Conservation (phyloP, 768 basidiomycete species). For the Trichaptum fuscoviolaceum region DNA sequence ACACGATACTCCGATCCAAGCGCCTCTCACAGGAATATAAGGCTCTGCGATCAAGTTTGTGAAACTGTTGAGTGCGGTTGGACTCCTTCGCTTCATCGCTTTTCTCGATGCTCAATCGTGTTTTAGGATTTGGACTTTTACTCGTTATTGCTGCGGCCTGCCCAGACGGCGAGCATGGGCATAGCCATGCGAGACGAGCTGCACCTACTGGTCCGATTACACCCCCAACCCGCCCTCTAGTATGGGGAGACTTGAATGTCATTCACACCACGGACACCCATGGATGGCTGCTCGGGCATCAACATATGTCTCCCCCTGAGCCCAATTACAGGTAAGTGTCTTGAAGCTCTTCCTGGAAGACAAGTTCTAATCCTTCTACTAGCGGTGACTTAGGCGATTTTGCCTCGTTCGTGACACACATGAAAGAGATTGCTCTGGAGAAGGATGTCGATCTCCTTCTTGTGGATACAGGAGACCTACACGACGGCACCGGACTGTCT, state of each 20-base stretch:
- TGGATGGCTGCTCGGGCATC: constrained; percentile 82
- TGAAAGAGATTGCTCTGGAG: constrained; percentile 70
- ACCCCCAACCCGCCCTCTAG: constrained; percentile 59
- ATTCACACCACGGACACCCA: constrained; percentile 84
- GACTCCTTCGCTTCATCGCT: background rate
- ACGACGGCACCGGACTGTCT: constrained; percentile 74
- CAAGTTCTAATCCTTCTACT: background rate
- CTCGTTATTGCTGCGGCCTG: constrained; percentile 12
- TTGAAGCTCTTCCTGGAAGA: background rate
- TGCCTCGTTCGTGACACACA: constrained; percentile 77
- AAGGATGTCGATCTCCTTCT: constrained; percentile 80
- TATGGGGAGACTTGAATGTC: constrained; percentile 89
- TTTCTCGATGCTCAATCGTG: background rate
- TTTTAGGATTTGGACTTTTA: background rate
- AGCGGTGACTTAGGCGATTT: constrained; percentile 76
- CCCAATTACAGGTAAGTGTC: constrained; percentile 59
- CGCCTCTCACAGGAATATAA: background rate
- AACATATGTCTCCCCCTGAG: constrained; percentile 65
- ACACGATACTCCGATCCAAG: background rate
- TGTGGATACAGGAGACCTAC: constrained; percentile 76
- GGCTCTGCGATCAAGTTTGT: too few relatives aligned
- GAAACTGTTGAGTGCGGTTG: too few relatives aligned
- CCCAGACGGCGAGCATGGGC: constrained; percentile 24
- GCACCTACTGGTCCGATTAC: constrained; percentile 39
- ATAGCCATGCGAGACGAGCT: constrained; percentile 27